Evolutionary conservation across 179 eudicot species (phyloP), one percentile per base, ranked within the genome.

Genomic region (Gypsophila paniculata): DNA sequence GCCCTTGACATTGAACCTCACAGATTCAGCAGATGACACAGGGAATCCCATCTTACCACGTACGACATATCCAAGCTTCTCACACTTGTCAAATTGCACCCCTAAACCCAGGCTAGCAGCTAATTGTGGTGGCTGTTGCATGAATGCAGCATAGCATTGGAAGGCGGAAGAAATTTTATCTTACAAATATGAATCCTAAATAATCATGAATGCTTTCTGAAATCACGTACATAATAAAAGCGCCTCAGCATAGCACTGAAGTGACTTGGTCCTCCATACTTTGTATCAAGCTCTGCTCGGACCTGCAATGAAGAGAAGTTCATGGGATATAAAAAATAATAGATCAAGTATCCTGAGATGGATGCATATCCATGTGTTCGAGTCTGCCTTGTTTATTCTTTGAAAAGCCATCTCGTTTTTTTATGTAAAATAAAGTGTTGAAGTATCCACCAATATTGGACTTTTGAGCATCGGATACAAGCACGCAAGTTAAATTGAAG

Each of bases 251-350:
- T 79, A 44, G 84, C 86, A 72, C 84, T 68, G 9, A 85, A 59
- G 71, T 73, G 76, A 76, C 81, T 83, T 19, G 89, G 93, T 69
- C 82, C 85, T 65, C 96, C 97, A 65, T 69, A 42, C 74, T 63
- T 79, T 2, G 97, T 90, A 78, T 91, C 93, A 48, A 91, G 87
- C 84, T 90, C 97, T 73, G 87, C 97, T 49, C 79, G 83, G 74
- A 83, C 81, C 97, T 91, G 84, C 55, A 54, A 68, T 5, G 19
- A 54, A 54, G 54, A 34, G 57, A 14, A 17, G 26, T 12, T 15
- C 65, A 23, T 18, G 0, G 12, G 65, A 22, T 10, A 48, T 39
- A 48, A 69, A 8, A 12, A 71, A 23, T 26, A 34, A 10, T 18
- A 25, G 38, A 61, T 10, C 8, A 14, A 26, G 38, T 13, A 29